Evolutionary conservation across 352 stramenopile genomes (phyloP).

Genomic region (Pythium insidiosum): DNA sequence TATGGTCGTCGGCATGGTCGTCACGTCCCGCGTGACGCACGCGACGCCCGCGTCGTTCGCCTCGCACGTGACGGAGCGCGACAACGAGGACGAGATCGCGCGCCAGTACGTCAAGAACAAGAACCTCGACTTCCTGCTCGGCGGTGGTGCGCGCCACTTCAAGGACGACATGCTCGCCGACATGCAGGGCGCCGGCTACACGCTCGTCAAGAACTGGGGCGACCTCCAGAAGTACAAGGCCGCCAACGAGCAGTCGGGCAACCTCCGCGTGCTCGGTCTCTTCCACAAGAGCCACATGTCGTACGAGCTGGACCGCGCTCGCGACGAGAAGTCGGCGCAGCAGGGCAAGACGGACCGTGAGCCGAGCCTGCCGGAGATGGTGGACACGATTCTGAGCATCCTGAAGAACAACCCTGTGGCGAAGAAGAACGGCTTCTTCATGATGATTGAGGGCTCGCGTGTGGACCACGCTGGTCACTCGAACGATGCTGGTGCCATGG

Average conservation of each 20-base stretch:
- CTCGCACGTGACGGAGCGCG: constrained; percentile 38
- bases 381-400: constrained; percentile 43
- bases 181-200: constrained; percentile 33
- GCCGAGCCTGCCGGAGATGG: constrained; percentile 55
- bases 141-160: constrained; percentile 42
- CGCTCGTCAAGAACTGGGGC: constrained; percentile 41
- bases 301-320: constrained; percentile 54
- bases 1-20: constrained; percentile 62
- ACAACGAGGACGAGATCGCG: constrained; percentile 48
- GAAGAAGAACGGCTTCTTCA: constrained; percentile 67
- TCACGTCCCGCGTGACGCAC: constrained; percentile 57
- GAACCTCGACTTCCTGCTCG: constrained; percentile 57
- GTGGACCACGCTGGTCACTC: constrained; percentile 61
- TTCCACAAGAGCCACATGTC: constrained; percentile 61
- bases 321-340: constrained; percentile 20
- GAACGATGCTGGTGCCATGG: constrained; percentile 62
- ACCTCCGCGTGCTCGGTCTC: constrained; percentile 46
- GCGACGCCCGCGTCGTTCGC: constrained; percentile 49
- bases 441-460: constrained; percentile 72
- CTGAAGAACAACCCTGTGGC: constrained; percentile 63
- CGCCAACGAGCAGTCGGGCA: constrained; percentile 31
- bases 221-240: constrained; percentile 44
- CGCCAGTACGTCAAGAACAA: constrained; percentile 57
- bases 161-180: constrained; percentile 36
- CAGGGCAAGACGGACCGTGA: constrained; percentile 31